phyloP scores from a whole-genome alignment of 2,329 filamentous ascomycete species.

The Monilinia aucupariae region DNA sequence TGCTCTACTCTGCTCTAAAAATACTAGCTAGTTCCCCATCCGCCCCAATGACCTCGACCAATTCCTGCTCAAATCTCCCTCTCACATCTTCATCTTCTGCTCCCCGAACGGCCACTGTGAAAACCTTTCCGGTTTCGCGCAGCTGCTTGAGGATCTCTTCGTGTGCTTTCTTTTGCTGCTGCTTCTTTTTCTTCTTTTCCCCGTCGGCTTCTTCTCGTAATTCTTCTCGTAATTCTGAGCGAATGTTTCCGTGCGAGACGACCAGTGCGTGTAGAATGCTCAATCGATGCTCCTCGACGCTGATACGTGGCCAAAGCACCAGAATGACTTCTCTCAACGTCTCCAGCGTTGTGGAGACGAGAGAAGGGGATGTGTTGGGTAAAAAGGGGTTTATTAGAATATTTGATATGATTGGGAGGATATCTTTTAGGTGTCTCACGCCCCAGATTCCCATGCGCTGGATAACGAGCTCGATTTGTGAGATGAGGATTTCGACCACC shows the following conservation, averaged over 20 bases:
- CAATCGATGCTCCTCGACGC: conserved; percentile 47
- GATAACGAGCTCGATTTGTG: conserved; percentile 46
- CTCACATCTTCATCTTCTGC: not conserved
- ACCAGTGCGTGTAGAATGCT: conserved; percentile 59
- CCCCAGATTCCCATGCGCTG: conserved; percentile 54
- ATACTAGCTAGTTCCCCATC: not conserved
- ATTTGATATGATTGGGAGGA: conserved; percentile 43
- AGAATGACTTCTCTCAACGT: conserved; percentile 54
- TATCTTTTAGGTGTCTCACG: conserved; percentile 62
- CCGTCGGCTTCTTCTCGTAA: no score
- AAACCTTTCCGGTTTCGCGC: not conserved
- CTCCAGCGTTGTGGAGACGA: conserved; percentile 44
- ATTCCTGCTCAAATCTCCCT: not conserved
- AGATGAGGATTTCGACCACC: conserved; percentile 53
- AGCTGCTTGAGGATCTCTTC: not conserved
- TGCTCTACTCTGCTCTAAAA: not conserved
- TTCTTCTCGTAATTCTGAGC: no score
- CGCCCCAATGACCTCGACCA: not conserved
- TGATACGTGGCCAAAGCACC: conserved; percentile 65
- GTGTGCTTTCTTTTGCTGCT: not conserved
- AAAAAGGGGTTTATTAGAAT: conserved; percentile 65
- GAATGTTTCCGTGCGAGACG: conserved; percentile 27
- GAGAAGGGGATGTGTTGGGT: conserved; percentile 44
- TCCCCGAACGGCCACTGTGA: not conserved
- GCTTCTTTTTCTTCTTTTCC: no score